Base-by-base conservation (phyloP, 2,329 filamentous ascomycete species). In the Ophiostoma montium region DNA sequence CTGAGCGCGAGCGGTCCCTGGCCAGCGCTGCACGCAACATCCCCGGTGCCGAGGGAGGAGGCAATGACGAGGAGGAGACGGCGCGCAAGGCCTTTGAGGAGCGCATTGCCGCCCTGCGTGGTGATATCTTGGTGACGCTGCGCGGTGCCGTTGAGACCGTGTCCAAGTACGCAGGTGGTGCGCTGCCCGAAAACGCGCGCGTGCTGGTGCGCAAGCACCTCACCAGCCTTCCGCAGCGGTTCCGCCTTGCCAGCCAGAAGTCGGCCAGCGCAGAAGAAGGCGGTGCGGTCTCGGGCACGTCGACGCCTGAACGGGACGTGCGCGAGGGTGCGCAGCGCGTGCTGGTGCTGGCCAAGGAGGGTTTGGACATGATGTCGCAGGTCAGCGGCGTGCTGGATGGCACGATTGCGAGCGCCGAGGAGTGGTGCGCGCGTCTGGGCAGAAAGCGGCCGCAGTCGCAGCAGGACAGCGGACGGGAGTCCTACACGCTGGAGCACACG, bases 301-400 rank as follows among this genome's bases (percentile, higher is more conserved):
- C 49, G 21, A 51, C 21, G 56, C 59, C 23, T 53, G 52, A 54
- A 48, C 48, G 63, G 48, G 66, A 69, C 42, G 64, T 69, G 12
- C 65, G 67, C 2, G 74, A 80, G 23, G 72, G 72, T 47, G 88
- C 86, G 0, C 82, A 88, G 57, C 75, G 84, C 36, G 88, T 94
- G 50, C 68, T 96, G 12, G 79, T 92, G 1, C 78, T 96, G 47
- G 90, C 90, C 7, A 84, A 84, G 59, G 90, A 96, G 62, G 87
- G 89, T 0, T 70, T 96, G 13, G 88, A 95, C 57, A 95, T 96
- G 83, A 88, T 96, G 74, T 76, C 80, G 1, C 88, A 95, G 62
- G 87, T 98, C 46, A 92, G 82, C 36, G 80, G 82, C 5, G 86
- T 95, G 2, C 75, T 96, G 9, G 86, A 94, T 57, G 84, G 87